Evolutionary conservation across 371 early-diverging fungal species (phyloP), one percentile per base, ranked within the genome.

Genomic region (Mucor velutinosus): DNA sequence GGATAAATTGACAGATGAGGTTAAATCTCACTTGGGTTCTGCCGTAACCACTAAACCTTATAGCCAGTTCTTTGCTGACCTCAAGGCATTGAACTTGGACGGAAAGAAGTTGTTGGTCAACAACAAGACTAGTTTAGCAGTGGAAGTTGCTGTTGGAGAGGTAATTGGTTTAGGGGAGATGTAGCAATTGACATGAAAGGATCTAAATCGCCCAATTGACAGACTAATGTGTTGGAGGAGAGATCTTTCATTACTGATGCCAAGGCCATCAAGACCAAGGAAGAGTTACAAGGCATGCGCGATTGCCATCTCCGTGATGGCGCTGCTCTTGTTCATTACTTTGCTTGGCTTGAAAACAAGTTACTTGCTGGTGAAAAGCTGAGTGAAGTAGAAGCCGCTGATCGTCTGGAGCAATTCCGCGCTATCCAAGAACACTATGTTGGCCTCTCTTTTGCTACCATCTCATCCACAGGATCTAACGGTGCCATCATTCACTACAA

Each of bases 401-500:
- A 93, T 66, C 86, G 89, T 64, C 82, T 97, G 8, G 92, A 90
- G 70, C 73, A 76, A 70, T 84, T 93, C 72, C 88, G 97, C 53
- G 71, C 59, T 59, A 86, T 86, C 65, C 90, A 92, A 72, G 76
- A 76, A 15, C 77, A 90, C 71, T 95, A 91, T 76, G 92, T 95
- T 33, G 95, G 95, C 0, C 90, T 96, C 19, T 96, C 96, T 53
- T 99, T 99, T 73, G 97, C 94, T 72, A 99, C 99, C 17, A 99
- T 99, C 69, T 96, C 97, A 2, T 91, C 94, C 2, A 93, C 93
- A 7, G 99, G 99, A 2, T 77, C 96, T 27, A 99, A 99, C 72
- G 99, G 95, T 4, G 98, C 99, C 39, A 96, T 99, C 70, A 98
- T 99, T 73, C 99, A 99, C 78, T 99, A 99, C 87, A 90, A 90